Base-by-base conservation (phyloP, 805 yeast species). In the Nematodospora valgi region DNA sequence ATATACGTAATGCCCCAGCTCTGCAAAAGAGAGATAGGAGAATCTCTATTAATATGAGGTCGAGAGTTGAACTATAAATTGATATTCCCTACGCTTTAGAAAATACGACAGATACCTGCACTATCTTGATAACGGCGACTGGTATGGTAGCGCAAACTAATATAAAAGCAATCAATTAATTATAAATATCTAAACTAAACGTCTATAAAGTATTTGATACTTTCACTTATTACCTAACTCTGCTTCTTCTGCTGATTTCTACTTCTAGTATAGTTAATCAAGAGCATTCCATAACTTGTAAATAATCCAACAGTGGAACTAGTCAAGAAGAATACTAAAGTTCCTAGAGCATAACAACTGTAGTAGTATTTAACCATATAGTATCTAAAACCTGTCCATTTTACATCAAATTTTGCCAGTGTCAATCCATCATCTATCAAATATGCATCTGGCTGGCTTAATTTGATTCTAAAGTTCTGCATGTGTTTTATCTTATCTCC, bases 331-430 rank as follows among this genome's bases (percentile, higher is more conserved):
- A 68, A 68, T 4, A 57, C 7, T 0, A 44, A 35, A 4, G 62
- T 62, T 3, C 75, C 76, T 16, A 64, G 21, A 8, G 59, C 12
- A 28, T 66, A 54, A 24, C 64, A 58, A 3, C 51, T 39, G 11
- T 39, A 45, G 28, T 58, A 61, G 42, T 64, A 64, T 27, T 60
- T 51, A 31, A 56, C 63, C 23, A 70, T 35, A 39, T 63, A 68
- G 45, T 58, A 65, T 22, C 76, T 50, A 26, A 69, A 49, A 0
- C 76, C 76, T 17, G 54, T 52, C 61, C 69, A 70, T 33, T 60
- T 58, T 9, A 67, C 55, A 13, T 48, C 57, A 23, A 68, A 40
- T 12, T 45, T 42, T 9, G 51, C 24, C 25, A 23, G 35, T 2
- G 51, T 41, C 13, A 34, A 28, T 20, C 37, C 44, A 28, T 49